Conservation (phyloP, 768 basidiomycete genomes). For the Rhizopogon rudus region DNA sequence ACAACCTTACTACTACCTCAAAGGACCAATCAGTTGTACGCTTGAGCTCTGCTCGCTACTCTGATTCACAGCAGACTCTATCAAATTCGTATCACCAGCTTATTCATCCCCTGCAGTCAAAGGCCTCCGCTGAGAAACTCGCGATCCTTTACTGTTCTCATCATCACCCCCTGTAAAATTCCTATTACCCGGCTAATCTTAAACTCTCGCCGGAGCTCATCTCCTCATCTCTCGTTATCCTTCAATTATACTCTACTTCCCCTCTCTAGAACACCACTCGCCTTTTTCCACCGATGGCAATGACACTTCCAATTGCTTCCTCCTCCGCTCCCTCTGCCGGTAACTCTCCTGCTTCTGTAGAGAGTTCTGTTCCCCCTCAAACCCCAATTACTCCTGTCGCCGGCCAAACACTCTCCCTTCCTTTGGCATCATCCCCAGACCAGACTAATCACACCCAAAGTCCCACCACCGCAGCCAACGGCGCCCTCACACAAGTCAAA, state of each 20-base stretch:
- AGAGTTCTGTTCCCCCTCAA: constrained; percentile 39
- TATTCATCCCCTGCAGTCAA: constrained; percentile 17
- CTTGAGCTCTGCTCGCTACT: constrained; percentile 72
- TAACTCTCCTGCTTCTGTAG: constrained; percentile 38
- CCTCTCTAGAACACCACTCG: constrained; percentile 12
- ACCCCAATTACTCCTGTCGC: constrained; percentile 43
- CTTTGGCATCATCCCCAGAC: constrained; percentile 21
- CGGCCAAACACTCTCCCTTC: constrained; percentile 31
- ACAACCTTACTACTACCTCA: constrained; percentile 23
- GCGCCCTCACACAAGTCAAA: constrained; percentile 42
- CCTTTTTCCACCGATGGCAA: constrained; percentile 20
- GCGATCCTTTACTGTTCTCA: constrained; percentile 33
- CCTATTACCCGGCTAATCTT: constrained; percentile 12
- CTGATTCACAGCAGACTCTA: constrained; percentile 24
- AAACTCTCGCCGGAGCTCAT: background rate
- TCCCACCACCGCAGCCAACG: constrained; percentile 13
- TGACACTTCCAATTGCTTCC: constrained; percentile 36
- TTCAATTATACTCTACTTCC: constrained; percentile 5
- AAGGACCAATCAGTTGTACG: constrained; percentile 42
- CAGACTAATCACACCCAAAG: constrained; percentile 14
- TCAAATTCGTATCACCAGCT: constrained; percentile 7
- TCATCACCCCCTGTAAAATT: constrained; percentile 17
- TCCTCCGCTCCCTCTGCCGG: constrained; percentile 33
- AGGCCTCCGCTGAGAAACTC: constrained; percentile 40
- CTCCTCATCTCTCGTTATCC: constrained; percentile 8